Evolutionary conservation across 306 rosid genomes (phyloP).

Genomic region (Hippophae rhamnoides): DNA sequence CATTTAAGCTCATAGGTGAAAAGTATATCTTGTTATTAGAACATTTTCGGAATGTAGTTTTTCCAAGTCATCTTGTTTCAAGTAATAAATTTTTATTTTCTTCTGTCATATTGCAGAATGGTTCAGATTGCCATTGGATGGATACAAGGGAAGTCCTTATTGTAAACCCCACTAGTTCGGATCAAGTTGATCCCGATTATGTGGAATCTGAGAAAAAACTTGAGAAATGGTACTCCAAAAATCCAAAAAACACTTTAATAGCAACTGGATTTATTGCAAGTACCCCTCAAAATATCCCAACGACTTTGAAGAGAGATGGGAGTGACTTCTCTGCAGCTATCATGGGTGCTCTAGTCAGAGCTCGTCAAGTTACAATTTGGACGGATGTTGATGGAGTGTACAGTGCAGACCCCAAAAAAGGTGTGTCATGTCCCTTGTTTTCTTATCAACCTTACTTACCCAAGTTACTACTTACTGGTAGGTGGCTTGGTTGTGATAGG

Average conservation of each 20-base stretch:
- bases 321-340: constrained; percentile 98
- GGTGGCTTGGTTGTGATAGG: not conserved
- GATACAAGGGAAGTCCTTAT: constrained; percentile 95
- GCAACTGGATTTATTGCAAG: constrained; percentile 99
- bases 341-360: constrained; percentile 75
- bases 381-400: constrained; percentile 97
- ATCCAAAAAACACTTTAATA: constrained; percentile 58
- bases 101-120: constrained; percentile 46
- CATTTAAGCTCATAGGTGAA: no score
- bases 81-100: constrained; percentile 15
- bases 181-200: constrained; percentile 96
- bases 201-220: constrained; percentile 61
- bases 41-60: constrained; percentile 5
- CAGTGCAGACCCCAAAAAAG: constrained; percentile 98
- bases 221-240: constrained; percentile 61
- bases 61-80: constrained; percentile 12
- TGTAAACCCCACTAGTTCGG: constrained; percentile 72
- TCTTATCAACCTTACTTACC: not conserved
- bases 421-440: constrained; percentile 34
- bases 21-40: not conserved
- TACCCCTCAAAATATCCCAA: constrained; percentile 75
- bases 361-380: constrained; percentile 90
- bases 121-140: constrained; percentile 88
- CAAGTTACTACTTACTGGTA: not conserved
- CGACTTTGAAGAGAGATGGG: constrained; percentile 98